Evolutionary conservation across 257 asterid species (phyloP).

Genomic region (Nicotiana knightiana): DNA sequence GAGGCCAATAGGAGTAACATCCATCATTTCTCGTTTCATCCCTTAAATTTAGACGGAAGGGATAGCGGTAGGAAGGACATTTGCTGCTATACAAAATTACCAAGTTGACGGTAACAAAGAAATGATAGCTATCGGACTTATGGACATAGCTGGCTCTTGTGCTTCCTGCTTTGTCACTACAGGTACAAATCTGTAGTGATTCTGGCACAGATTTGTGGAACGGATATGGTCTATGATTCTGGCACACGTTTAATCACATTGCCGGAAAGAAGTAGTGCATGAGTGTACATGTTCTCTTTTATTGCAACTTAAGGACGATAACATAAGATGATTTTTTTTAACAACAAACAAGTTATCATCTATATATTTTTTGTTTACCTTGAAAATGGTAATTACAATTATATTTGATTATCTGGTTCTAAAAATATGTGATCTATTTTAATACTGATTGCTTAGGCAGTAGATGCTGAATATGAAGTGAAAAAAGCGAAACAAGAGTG

Average conservation of each 20-base stretch:
- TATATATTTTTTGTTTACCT: too few relatives aligned
- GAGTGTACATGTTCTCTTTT: conserved; percentile 16
- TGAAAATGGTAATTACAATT: too few relatives aligned
- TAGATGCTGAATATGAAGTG: too few relatives aligned
- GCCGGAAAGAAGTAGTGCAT: conserved; percentile 39
- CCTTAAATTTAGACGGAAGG: conserved; percentile 29
- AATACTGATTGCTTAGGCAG: too few relatives aligned
- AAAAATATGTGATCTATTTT: too few relatives aligned
- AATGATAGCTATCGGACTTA: conserved; percentile 94
- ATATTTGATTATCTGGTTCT: too few relatives aligned
- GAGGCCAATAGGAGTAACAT: conserved; percentile 66
- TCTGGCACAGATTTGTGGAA: conserved; percentile 13
- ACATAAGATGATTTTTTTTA: not conserved
- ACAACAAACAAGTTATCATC: too few relatives aligned
- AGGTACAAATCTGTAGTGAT: conserved; percentile 25
- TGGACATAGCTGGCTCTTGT: conserved; percentile 94
- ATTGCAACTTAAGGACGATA: conserved; percentile 3
- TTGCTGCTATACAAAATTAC: conserved; percentile 72
- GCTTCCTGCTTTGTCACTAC: conserved; percentile 90
- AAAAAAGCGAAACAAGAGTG: too few relatives aligned
- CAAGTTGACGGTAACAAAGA: conserved; percentile 94
- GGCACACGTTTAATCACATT: conserved; percentile 39
- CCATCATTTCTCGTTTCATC: not conserved
- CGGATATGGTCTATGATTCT: conserved; percentile 32
- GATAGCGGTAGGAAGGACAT: conserved; percentile 90